Conservation (phyloP, 768 basidiomycete species). For the Amyloporia xantha region DNA sequence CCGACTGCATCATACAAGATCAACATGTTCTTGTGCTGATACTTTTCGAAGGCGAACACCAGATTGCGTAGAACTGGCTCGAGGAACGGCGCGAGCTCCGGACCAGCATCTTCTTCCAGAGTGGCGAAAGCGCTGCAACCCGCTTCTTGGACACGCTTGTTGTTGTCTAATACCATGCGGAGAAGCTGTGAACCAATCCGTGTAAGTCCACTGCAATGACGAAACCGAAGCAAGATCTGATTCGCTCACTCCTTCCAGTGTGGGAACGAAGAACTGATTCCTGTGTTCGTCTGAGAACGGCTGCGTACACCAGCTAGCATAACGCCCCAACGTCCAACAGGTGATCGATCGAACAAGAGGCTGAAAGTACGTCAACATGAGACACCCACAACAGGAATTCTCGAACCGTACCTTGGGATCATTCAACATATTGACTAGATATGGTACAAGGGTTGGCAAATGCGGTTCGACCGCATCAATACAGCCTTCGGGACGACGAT, state of each 20-base stretch:
- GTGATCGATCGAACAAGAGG: constrained; percentile 97
- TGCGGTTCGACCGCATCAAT: constrained; percentile 95
- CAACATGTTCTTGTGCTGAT: constrained; percentile 98
- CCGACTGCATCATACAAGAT: constrained; percentile 99
- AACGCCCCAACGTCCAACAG: constrained; percentile 99
- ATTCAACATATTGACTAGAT: constrained; percentile 82
- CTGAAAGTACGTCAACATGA: constrained; percentile 32
- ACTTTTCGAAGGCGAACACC: constrained; percentile 94
- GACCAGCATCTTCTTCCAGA: constrained; percentile 93
- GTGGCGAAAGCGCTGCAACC: constrained; percentile 99
- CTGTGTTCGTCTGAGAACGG: constrained; percentile 82
- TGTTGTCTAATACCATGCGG: constrained; percentile 95
- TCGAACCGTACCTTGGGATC: constrained; percentile 71
- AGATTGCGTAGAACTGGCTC: constrained; percentile 93
- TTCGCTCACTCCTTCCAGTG: constrained; percentile 87
- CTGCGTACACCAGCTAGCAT: constrained; percentile 96
- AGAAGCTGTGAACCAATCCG: constrained; percentile 57
- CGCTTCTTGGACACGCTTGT: constrained; percentile 98
- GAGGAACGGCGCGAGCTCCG: constrained; percentile 85
- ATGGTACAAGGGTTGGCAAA: constrained; percentile 87
- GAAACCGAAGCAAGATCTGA: background rate
- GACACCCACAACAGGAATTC: constrained; percentile 4
- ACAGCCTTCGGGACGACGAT: constrained; percentile 54
- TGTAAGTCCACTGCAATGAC: background rate
- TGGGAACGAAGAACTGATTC: constrained; percentile 87